Percentiles rank a stretch among this genome's conserved stretches.
These are phyloP conservation scores for Aspergillus latus DNA, from an alignment of 2,329 filamentous ascomycete genomes.

Conservation along the genomic window DNA sequence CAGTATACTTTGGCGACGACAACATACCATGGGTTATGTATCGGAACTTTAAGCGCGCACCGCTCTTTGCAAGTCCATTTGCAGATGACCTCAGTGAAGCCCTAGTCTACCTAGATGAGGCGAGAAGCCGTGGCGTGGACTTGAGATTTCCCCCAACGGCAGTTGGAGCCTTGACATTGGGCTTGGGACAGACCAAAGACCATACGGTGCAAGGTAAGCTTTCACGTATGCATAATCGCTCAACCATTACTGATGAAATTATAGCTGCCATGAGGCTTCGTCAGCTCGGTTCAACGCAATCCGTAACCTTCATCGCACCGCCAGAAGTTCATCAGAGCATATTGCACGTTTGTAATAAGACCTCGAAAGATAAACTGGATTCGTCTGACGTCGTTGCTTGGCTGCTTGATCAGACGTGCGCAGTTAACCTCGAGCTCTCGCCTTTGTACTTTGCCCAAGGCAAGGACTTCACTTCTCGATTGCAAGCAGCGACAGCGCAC, in stretches of 20 bases:
- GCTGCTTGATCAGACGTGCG: conserved; percentile 65
- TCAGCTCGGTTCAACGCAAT: not conserved
- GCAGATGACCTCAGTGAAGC: conserved; percentile 56
- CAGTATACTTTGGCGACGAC: conserved; percentile 55
- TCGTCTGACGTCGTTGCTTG: conserved; percentile 58
- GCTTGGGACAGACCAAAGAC: conserved; percentile 66
- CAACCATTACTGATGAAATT: not conserved
- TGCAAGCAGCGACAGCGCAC: conserved; percentile 50
- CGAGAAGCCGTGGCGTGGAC: conserved; percentile 69
- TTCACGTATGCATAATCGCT: not conserved
- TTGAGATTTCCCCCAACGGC: conserved; percentile 59
- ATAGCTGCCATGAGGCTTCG: not conserved
- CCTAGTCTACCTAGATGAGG: conserved; percentile 67
- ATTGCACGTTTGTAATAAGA: conserved; percentile 45
- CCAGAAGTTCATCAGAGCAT: conserved; percentile 57
- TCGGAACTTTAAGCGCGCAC: conserved; percentile 24
- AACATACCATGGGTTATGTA: conserved; percentile 32
- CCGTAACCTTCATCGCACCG: not conserved
- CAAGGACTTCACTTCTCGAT: conserved; percentile 59
- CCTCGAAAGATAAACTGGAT: conserved; percentile 30
- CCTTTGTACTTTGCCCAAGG: conserved; percentile 62
- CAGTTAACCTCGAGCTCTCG: conserved; percentile 58
- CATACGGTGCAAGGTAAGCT: conserved; percentile 62
- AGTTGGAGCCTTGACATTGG: conserved; percentile 66
- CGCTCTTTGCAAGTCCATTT: conserved; percentile 59